Percentiles rank a stretch among this genome's conserved stretches.
These are phyloP conservation scores for Hypholoma sublateritium DNA, from an alignment of 768 basidiomycete genomes.

Conservation along the genomic window DNA sequence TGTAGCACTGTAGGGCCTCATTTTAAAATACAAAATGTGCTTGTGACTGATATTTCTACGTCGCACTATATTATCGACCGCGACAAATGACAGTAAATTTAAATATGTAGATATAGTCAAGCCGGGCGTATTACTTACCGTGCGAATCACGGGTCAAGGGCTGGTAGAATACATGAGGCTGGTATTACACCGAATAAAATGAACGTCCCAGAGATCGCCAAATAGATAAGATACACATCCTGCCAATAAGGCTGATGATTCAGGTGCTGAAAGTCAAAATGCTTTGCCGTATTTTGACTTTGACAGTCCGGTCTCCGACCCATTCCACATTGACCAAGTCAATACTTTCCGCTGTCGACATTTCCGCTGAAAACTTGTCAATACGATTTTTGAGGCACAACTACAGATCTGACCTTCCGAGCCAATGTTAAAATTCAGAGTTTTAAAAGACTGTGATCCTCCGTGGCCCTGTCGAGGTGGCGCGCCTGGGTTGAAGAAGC, in stretches of 20 bases:
- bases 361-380: slow-evolving; percentile 27
- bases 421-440: slow-evolving; percentile 81
- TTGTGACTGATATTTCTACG: no score
- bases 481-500: slow-evolving; percentile 88
- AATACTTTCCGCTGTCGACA: slow-evolving; percentile 57
- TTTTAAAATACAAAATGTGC: no score
- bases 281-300: slow-evolving; percentile 78
- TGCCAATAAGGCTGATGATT: not conserved
- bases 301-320: slow-evolving; percentile 80
- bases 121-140: no score
- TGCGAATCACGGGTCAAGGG: no score
- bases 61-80: no score
- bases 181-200: not conserved
- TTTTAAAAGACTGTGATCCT: slow-evolving; percentile 87
- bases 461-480: slow-evolving; percentile 87
- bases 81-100: no score
- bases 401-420: slow-evolving; percentile 57
- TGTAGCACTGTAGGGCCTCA: no score
- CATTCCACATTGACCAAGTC: slow-evolving; percentile 82
- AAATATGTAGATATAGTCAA: no score
- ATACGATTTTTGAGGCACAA: not conserved
- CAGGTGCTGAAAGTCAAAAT: slow-evolving; percentile 84
- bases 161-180: not conserved
- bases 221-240: not conserved
- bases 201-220: not conserved